These are phyloP conservation scores for Lachancea waltii DNA, from an alignment of 805 yeast species.

Conservation along the genomic window DNA sequence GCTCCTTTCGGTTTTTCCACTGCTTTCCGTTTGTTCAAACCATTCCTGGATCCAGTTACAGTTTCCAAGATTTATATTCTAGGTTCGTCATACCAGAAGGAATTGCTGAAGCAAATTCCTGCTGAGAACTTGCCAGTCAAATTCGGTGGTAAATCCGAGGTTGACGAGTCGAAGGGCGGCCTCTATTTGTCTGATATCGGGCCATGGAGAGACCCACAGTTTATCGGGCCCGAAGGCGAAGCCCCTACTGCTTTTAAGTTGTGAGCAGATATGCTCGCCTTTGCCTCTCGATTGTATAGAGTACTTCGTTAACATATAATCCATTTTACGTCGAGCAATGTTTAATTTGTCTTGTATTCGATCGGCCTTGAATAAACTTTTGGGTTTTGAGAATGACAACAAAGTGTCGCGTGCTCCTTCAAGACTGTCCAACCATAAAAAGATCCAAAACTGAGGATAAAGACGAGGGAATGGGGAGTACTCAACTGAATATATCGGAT, in stretches of 20 bases:
- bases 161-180: slow-evolving; percentile 65
- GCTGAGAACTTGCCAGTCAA: slow-evolving; percentile 84
- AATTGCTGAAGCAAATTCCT: slow-evolving; percentile 86
- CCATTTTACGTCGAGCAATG: not conserved
- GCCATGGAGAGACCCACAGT: slow-evolving; percentile 92
- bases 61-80: slow-evolving; percentile 89
- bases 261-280: not conserved
- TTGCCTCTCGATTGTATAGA: not conserved
- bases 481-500: slow-evolving; percentile 6
- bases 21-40: slow-evolving; percentile 85
- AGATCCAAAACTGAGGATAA: not conserved
- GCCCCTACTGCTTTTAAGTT: slow-evolving; percentile 57
- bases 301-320: not conserved
- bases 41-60: slow-evolving; percentile 95
- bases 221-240: slow-evolving; percentile 91
- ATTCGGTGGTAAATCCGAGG: slow-evolving; percentile 79
- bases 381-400: slow-evolving; percentile 1
- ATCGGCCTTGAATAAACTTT: not conserved
- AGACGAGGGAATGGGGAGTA: slow-evolving; percentile 2
- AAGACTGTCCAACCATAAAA: not conserved
- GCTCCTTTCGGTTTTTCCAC: slow-evolving; percentile 97
- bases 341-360: not conserved
- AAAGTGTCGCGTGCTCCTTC: slow-evolving; percentile 1
- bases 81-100: slow-evolving; percentile 71
- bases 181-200: slow-evolving; percentile 85